Evolutionary conservation across 192 early-diverging fungal species (phyloP).

Genomic region (Neocallimastix lanati): DNA sequence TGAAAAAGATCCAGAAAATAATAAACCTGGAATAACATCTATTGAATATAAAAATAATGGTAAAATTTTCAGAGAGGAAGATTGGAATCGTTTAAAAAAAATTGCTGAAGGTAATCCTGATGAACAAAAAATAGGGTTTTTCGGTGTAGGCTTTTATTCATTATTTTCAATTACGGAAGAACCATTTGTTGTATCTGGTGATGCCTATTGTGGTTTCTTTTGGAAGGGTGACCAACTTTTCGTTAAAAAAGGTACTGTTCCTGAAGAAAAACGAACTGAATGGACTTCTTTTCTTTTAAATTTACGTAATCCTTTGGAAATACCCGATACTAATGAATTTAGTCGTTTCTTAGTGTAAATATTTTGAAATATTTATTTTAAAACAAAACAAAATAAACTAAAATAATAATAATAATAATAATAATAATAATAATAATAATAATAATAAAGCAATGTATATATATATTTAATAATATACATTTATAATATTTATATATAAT

Average conservation of each 20-base stretch:
- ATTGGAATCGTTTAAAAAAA: conserved; percentile 61
- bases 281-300: conserved; percentile 64
- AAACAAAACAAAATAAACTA: too few species aligned
- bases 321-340: conserved; percentile 46
- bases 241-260: conserved; percentile 42
- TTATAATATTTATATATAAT: too few species aligned
- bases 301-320: conserved; percentile 52
- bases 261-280: conserved; percentile 17
- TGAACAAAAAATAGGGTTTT: conserved; percentile 57
- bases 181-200: conserved; percentile 59
- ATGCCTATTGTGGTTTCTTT: conserved; percentile 71
- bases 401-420: too few species aligned
- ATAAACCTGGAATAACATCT: conserved; percentile 7
- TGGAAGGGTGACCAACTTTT: conserved; percentile 76
- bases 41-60: conserved; percentile 69
- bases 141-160: conserved; percentile 72
- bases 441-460: too few species aligned
- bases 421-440: too few species aligned
- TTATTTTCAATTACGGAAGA: conserved; percentile 77
- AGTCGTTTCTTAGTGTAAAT: conserved; percentile 30
- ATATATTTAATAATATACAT: too few species aligned
- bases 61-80: conserved; percentile 52
- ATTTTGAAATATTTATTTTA: too few species aligned
- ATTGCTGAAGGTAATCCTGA: conserved; percentile 90
- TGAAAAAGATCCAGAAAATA: conserved; percentile 16